A percentile compares a stretch with the other conserved stretches of the same genome.
These are phyloP conservation scores for Cymbopogon flexuosus DNA, from an alignment of 202 grass and related monocot species.

Conservation along the genomic window DNA sequence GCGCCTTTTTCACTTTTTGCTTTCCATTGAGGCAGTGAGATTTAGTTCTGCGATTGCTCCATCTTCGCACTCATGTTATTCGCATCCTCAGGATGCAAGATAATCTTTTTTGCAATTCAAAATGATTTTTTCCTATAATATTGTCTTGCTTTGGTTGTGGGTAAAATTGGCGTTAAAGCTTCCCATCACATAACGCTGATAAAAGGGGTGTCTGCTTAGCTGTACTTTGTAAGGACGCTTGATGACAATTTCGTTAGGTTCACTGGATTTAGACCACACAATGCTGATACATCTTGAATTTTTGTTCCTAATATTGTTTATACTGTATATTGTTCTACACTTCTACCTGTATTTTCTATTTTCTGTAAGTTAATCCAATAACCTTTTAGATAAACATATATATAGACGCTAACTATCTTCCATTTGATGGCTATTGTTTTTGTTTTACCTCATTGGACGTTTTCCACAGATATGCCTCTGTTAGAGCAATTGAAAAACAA, in stretches of 20 bases:
- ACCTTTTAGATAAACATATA: background rate
- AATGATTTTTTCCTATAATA: background rate
- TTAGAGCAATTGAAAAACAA: constrained; percentile 64
- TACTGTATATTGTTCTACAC: background rate
- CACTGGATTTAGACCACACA: constrained; percentile 43
- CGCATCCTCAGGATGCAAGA: background rate
- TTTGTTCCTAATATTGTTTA: constrained; percentile 18
- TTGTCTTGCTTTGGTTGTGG: constrained; percentile 32
- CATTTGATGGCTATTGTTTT: constrained; percentile 13
- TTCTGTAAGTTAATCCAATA: background rate
- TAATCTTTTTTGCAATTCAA: constrained; percentile 24
- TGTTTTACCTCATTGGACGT: constrained; percentile 15
- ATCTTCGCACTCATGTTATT: constrained; percentile 5
- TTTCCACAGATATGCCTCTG: constrained; percentile 70
- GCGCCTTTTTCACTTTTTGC: constrained; percentile 11
- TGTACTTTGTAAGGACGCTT: constrained; percentile 49
- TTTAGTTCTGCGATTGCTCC: constrained; percentile 28
- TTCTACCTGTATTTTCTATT: too few species aligned
- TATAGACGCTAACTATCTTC: background rate
- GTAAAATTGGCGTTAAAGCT: constrained; percentile 39
- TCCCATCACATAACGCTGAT: constrained; percentile 35
- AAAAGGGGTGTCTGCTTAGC: constrained; percentile 43
- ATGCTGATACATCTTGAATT: constrained; percentile 15
- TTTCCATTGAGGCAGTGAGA: constrained; percentile 22
- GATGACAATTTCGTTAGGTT: constrained; percentile 25